Evolutionary conservation across 768 basidiomycete genomes (phyloP), one percentile per base, ranked within the genome.

Genomic region (Myochromella boudieri): DNA sequence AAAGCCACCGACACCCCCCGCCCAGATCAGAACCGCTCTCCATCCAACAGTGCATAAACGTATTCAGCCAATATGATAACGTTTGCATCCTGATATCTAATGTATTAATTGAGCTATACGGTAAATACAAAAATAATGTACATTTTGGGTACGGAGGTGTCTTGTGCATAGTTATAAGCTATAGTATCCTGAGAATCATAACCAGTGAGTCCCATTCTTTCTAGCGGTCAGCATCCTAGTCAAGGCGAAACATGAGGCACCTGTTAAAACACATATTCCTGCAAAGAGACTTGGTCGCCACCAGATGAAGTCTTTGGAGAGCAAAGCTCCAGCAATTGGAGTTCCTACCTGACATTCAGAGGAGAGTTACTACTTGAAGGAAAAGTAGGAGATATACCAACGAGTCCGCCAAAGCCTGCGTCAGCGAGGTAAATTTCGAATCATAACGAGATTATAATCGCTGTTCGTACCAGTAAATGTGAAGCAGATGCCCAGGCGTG

Each of bases 261-360:
- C 69, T 29, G 39, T 53, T 18, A 59, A 41, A 14, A 72, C 65
- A 48, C 60, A 69, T n/a, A 70, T 22, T 31, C 78, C 81, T 22
- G 75, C 68, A 54, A 82, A 85, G 6, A 82, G 44, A 9, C 74
- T 74, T 1, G 79, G 77, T 26, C 76, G 68, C 77, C 79, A 82
- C 83, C 83, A 85, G 4, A 75, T 55, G 47, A 75, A 82, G 0
- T 68, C 59, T 6, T 67, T 51, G 0, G 78, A 73, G 6, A 85
- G 70, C 21, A 84, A 62, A 3, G 79, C 75, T 0, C 83, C 83
- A 26, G 74, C 74, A 46, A 84, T 75, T 1, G 83, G 82, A 0
- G 78, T 74, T 11, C 81, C 81, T 73, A 44, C 27, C 40, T 44
- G 33, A 18, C n/a, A 26, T 11, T 54, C 9, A 49, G 46, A 18